These are phyloP conservation scores for Talaromyces sp. DNA, from an alignment of 2,329 filamentous ascomycete species.

Conservation along the genomic window DNA sequence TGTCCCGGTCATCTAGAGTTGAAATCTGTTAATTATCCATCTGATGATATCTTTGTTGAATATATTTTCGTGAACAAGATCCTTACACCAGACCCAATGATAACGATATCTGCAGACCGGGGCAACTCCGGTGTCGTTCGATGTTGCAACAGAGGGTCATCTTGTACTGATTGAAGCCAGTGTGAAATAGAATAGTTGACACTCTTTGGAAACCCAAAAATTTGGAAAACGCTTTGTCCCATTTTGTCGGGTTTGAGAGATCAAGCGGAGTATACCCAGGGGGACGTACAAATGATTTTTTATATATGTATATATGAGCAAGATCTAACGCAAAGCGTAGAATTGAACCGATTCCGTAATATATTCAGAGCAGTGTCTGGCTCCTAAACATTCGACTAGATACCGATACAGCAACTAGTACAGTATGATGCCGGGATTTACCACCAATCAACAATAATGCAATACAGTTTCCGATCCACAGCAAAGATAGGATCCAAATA, in stretches of 20 bases:
- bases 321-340: too few species aligned
- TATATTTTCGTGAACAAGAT: background rate
- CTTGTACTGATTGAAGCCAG: constrained; percentile 1
- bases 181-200: background rate
- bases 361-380: background rate
- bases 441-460: background rate
- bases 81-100: constrained; percentile 1
- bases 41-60: background rate
- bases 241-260: background rate
- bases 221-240: background rate
- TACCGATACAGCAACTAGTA: background rate
- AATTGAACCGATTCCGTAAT: background rate
- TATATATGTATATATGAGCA: background rate
- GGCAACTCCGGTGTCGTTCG: background rate
- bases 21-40: background rate
- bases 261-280: background rate
- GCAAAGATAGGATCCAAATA: background rate
- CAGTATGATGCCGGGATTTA: background rate
- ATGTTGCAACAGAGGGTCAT: background rate
- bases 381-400: background rate
- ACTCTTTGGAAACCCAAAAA: background rate
- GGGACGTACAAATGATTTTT: background rate
- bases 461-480: background rate
- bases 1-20: background rate
- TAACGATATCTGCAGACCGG: background rate